Percentiles rank a stretch among this genome's conserved stretches.
These are phyloP conservation scores for Melanomma pulvis-pyrius DNA, from an alignment of 495 filamentous ascomycete species.

Conservation along the genomic window DNA sequence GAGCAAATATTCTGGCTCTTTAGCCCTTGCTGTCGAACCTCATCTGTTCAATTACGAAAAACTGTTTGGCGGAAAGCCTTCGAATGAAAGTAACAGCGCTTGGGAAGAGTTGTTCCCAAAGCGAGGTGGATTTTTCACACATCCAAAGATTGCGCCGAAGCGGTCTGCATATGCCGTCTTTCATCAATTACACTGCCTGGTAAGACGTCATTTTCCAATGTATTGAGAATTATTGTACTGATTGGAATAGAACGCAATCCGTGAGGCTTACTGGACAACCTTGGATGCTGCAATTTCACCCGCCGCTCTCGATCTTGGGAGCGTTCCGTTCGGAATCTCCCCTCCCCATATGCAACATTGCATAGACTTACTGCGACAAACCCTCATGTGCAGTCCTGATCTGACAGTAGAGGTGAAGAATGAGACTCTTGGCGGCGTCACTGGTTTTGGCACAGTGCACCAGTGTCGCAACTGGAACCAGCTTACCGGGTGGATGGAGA, in stretches of 20 bases:
- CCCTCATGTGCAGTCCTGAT: constrained; percentile 7
- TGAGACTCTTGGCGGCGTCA: background rate
- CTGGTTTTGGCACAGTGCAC: background rate
- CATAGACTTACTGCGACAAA: constrained; percentile 2
- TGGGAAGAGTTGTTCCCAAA: constrained; percentile 1
- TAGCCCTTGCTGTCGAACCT: too few relatives aligned
- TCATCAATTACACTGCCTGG: constrained; percentile 9
- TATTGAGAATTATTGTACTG: background rate
- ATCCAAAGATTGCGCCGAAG: background rate
- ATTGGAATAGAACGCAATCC: background rate
- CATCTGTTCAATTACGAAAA: background rate
- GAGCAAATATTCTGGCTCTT: background rate
- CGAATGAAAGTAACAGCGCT: background rate
- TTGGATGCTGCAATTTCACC: background rate
- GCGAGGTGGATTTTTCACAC: constrained; percentile 5
- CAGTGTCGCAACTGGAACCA: background rate
- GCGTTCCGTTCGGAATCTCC: background rate
- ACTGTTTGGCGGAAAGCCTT: background rate
- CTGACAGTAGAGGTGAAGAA: background rate
- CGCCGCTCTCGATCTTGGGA: background rate
- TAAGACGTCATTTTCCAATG: background rate
- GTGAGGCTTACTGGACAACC: background rate
- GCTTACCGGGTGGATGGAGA: background rate
- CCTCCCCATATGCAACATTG: constrained; percentile 1
- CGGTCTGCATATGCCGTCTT: constrained; percentile 6